These are phyloP conservation scores for Fragaria nilgerrensis DNA, from an alignment of 306 rosid genomes.

Conservation along the genomic window DNA sequence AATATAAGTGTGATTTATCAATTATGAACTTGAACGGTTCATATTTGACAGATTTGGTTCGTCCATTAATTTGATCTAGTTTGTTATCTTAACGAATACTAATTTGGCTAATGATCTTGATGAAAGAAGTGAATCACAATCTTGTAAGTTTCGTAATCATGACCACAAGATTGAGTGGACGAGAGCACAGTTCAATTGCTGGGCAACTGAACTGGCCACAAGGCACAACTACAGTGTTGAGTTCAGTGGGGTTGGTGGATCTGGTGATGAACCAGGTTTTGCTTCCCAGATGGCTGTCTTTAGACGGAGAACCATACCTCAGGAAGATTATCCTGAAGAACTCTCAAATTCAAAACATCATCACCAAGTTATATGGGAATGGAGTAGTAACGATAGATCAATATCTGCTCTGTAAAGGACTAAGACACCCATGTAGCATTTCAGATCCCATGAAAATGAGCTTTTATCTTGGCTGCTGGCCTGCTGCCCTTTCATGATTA, in stretches of 20 bases:
- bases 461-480: background rate
- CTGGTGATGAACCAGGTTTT: conserved; percentile 86
- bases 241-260: conserved; percentile 91
- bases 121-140: conserved; percentile 53
- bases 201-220: conserved; percentile 75
- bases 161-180: conserved; percentile 99
- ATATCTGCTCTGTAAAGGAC: conserved; percentile 2
- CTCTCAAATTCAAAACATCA: conserved; percentile 27
- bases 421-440: background rate
- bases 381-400: conserved; percentile 34
- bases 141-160: conserved; percentile 82
- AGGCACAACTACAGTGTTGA: conserved; percentile 72
- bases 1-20: too few species aligned
- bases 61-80: too few species aligned
- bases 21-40: too few species aligned
- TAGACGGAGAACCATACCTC: conserved; percentile 36
- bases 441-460: background rate
- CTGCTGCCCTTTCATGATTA: background rate
- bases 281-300: conserved; percentile 98
- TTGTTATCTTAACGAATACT: too few species aligned
- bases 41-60: too few species aligned
- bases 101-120: conserved; percentile 46
- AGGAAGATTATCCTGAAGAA: conserved; percentile 22
- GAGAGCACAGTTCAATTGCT: conserved; percentile 66
- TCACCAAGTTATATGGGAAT: conserved; percentile 63